Evolutionary conservation across 164 flowering plant species (phyloP).

Genomic region (Magnolia kwangsiensis): DNA sequence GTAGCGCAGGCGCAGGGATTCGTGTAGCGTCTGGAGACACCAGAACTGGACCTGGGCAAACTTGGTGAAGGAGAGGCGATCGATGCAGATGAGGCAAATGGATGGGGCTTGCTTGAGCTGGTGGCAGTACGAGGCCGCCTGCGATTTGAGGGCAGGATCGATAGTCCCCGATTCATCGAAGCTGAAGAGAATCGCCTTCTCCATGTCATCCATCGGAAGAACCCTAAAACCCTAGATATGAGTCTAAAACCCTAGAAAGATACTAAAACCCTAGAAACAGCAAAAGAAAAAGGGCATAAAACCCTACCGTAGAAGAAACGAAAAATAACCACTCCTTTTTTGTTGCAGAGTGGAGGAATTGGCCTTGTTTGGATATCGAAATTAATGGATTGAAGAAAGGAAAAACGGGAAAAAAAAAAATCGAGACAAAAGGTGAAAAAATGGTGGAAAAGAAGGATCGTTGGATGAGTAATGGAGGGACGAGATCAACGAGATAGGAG

Average conservation of each 20-base stretch:
- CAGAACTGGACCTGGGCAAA: constrained; percentile 85
- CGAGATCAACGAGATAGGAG: too few relatives aligned
- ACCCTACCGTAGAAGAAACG: too few relatives aligned
- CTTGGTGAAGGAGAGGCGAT: constrained; percentile 49
- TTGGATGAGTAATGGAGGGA: too few relatives aligned
- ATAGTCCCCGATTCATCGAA: constrained; percentile 85
- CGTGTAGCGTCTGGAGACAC: constrained; percentile 86
- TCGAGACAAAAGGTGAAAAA: too few relatives aligned
- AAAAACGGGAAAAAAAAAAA: too few relatives aligned
- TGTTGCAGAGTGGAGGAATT: too few relatives aligned
- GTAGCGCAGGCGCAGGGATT: constrained; percentile 54
- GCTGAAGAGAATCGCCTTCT: constrained; percentile 79
- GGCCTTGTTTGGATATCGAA: too few relatives aligned
- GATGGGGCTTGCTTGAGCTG: constrained; percentile 56
- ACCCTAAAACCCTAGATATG: constrained; percentile 6
- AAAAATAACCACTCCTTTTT: too few relatives aligned
- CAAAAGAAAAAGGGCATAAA: too few relatives aligned
- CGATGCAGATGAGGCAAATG: constrained; percentile 59
- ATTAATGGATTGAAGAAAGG: too few relatives aligned
- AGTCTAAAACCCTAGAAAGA: constrained; percentile 1
- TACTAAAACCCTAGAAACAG: constrained; percentile 1
- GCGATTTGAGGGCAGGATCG: constrained; percentile 61
- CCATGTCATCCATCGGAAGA: constrained; percentile 73
- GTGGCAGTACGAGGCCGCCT: constrained; percentile 62
- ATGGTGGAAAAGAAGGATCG: too few relatives aligned